Base-by-base conservation (phyloP, 2,329 filamentous ascomycete species). In the Monosporascus sp. region DNA sequence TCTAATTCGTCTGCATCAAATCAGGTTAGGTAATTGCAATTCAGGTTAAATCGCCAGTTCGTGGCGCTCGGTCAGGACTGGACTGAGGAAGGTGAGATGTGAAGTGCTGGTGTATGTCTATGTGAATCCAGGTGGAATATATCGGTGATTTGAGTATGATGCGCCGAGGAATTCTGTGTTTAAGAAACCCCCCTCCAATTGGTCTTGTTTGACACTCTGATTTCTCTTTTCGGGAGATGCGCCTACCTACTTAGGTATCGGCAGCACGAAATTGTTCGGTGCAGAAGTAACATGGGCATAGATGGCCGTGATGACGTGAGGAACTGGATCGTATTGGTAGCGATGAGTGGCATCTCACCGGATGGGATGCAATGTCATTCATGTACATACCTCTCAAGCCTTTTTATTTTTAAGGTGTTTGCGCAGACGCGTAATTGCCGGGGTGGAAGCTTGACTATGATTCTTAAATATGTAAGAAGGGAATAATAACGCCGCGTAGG, bases 191-290 rank as follows among this genome's bases (percentile, higher is more conserved):
- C n/a, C n/a, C 9, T 5, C 42, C 25, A 31, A 46, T 46, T 31
- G 15, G 42, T 17, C 42, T 25, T 46, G 24, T 46, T 46, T 27
- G 24, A 46, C 24, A 8, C 4, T 46, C 24, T 46, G 42, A 46
- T 31, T 46, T 46, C 42, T 46, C 42, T 46, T 45, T 46, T 46
- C 42, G 42, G 42, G 42, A n/a, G 22, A 46, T 46, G 42, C 31
- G 31, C 24, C 42, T 46, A 46, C 42, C 42, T 46, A 46, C 42
- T 46, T 46, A 46, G 42, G 42, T 27, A 46, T 46, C n/a, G 42
- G 42, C 17, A 27, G 22, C 5, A 22, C 42, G 22, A 9, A 46
- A 46, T 22, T 14, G 20, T 15, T 20, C 9, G 22, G 39, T 42
- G 22, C 39, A 20, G 22, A 42, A 24, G 39, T 42, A 42, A 42